Evolutionary conservation across 176 grass and related monocot species (phyloP).

Genomic region (Musa acuminata): DNA sequence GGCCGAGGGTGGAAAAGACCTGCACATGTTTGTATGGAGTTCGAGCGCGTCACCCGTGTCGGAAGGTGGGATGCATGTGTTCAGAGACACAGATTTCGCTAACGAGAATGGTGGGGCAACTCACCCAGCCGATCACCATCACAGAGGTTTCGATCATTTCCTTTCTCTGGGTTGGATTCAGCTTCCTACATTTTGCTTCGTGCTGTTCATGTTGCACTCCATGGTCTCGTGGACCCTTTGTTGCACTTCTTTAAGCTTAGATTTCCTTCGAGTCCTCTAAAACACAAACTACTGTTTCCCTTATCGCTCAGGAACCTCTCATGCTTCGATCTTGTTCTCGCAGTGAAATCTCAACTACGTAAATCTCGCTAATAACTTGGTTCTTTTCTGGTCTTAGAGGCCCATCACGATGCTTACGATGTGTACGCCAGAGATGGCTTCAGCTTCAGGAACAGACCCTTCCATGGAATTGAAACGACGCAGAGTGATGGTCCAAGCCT

Average conservation of each 20-base stretch:
- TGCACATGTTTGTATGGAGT: constrained; percentile 16
- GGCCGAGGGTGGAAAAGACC: neutral
- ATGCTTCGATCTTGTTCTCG: neutral
- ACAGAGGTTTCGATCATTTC: too few relatives aligned
- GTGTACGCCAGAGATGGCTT: neutral
- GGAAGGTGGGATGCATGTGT: neutral
- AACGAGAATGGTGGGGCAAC: too few relatives aligned
- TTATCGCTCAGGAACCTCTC: neutral
- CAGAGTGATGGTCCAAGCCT: neutral
- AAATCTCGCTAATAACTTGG: neutral
- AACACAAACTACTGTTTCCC: too few relatives aligned
- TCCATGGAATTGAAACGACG: neutral
- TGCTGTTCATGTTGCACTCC: too few relatives aligned
- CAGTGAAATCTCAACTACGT: neutral
- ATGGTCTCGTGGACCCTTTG: too few relatives aligned
- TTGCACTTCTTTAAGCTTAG: too few relatives aligned
- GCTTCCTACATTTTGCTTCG: too few relatives aligned
- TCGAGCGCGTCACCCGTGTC: constrained; percentile 5
- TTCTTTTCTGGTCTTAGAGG: neutral
- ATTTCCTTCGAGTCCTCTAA: too few relatives aligned
- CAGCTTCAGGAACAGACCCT: neutral
- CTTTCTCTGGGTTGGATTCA: too few relatives aligned
- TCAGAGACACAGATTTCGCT: neutral
- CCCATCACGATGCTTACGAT: neutral
- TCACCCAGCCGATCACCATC: too few relatives aligned